Percentiles rank a stretch among this genome's conserved stretches.
These are phyloP conservation scores for Gillenia trifoliata DNA, from an alignment of 306 rosid genomes.

Conservation along the genomic window DNA sequence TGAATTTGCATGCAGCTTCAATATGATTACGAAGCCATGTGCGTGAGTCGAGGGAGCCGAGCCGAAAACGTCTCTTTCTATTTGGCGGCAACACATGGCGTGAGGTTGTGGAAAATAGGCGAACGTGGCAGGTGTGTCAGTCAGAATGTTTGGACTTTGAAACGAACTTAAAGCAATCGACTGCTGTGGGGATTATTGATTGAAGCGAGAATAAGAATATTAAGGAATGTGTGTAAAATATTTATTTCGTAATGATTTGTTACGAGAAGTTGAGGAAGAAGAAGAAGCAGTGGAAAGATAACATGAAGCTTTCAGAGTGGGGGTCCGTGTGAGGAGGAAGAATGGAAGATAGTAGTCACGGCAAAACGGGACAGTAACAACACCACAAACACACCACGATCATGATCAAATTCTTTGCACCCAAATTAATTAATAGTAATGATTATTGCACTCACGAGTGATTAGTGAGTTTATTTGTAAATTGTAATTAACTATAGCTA, in stretches of 20 bases:
- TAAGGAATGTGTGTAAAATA: too few species aligned
- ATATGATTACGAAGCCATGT: not conserved
- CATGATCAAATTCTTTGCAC: not conserved
- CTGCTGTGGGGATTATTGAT: too few species aligned
- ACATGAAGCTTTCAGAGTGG: conserved; percentile 29
- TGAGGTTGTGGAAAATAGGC: not conserved
- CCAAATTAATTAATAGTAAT: not conserved
- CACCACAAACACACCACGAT: not conserved
- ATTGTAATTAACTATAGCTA: not conserved
- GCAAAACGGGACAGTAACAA: not conserved
- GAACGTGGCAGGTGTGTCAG: not conserved
- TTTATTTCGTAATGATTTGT: too few species aligned
- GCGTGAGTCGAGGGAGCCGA: too few species aligned
- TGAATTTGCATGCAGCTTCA: not conserved
- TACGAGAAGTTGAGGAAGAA: conserved; percentile 1
- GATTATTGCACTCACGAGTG: not conserved
- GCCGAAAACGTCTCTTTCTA: too few species aligned
- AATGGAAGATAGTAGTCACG: conserved; percentile 22
- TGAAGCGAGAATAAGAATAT: too few species aligned
- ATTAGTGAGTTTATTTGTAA: not conserved
- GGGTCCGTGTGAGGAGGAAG: conserved; percentile 1
- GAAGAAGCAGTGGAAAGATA: not conserved
- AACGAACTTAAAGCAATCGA: too few species aligned
- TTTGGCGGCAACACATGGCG: too few species aligned
- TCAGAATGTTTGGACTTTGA: not conserved